These are phyloP conservation scores for Barnettozyma populi DNA, from an alignment of 805 yeast species.

Conservation along the genomic window DNA sequence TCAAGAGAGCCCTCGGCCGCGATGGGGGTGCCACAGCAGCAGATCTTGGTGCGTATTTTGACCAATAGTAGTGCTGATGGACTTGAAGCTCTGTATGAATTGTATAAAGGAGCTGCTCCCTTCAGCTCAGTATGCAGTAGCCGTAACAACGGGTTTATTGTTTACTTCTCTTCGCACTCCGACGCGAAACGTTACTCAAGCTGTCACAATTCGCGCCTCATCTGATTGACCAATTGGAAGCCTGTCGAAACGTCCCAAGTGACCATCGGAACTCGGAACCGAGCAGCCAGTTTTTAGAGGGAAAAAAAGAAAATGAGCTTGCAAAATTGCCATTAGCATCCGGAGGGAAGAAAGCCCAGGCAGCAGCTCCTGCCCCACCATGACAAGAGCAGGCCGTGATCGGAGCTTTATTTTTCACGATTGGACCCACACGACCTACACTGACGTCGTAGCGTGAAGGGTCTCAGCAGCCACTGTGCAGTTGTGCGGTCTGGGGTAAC, in stretches of 20 bases:
- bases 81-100: too few relatives aligned
- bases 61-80: too few relatives aligned
- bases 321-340: neutral
- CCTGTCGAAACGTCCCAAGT: neutral
- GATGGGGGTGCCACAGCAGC: neutral
- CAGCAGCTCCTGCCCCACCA: neutral
- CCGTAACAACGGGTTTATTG: neutral
- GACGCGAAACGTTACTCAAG: neutral
- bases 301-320: too few relatives aligned
- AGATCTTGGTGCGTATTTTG: too few relatives aligned
- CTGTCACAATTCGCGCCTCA: neutral
- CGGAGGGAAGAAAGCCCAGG: neutral
- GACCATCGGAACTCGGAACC: neutral
- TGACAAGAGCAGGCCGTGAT: neutral
- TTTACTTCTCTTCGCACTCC: neutral
- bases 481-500: neutral
- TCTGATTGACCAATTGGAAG: neutral
- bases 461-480: neutral
- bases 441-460: neutral
- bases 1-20: neutral
- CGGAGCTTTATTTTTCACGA: neutral
- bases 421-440: too few relatives aligned
- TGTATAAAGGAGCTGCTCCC: too few relatives aligned
- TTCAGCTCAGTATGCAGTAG: neutral
- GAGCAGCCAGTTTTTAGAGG: neutral